Evolutionary conservation across 306 rosid genomes (phyloP), one percentile per base, ranked within the genome.

Genomic region (Sindora glabra): DNA sequence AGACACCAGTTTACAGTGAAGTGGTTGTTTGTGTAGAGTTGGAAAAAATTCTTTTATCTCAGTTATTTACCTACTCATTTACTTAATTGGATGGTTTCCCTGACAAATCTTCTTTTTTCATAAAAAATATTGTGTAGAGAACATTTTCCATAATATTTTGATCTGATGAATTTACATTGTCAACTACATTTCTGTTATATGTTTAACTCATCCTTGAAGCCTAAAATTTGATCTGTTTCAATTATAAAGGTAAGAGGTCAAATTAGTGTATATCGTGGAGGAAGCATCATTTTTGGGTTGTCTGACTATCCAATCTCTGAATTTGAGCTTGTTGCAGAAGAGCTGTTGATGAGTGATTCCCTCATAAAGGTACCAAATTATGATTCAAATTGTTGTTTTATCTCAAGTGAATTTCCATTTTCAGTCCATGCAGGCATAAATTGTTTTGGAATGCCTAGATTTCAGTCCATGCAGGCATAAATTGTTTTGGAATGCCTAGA

Each of bases 281-380:
- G 85, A 69, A 92, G 95, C 86, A 80, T 92, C 70, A 79, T 86
- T 61, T 92, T 92, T 74, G 98, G 98, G 52, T 42, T 92, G 74
- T 88, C 98, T 0, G 81, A 92, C 19, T 88, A 56, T 79, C 98
- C 98, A 70, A 63, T 92, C 50, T 92, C 98, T 23, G 98, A 92
- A 75, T 92, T 92, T 76, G 98, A 92, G 78, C 96, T 92, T 33
- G 98, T 92, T 56, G 98, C 98, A 0, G 98, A 92, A 75, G 98
- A 92, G 78, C 96, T 92, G 83, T 77, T 92, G 75, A 81, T 92
- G 95, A 92, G 98, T 40, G 95, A 92, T 83, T 92, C 98, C 56
- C 52, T 83, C 72, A 78, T 92, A 76, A 82, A 76, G 96, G 98
- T 84, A 73, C 70, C 60, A 32, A 29, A 23, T 58, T 59, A 30